phyloP scores from a whole-genome alignment of 805 yeast species.

The Kodamaea neixiangensis region DNA sequence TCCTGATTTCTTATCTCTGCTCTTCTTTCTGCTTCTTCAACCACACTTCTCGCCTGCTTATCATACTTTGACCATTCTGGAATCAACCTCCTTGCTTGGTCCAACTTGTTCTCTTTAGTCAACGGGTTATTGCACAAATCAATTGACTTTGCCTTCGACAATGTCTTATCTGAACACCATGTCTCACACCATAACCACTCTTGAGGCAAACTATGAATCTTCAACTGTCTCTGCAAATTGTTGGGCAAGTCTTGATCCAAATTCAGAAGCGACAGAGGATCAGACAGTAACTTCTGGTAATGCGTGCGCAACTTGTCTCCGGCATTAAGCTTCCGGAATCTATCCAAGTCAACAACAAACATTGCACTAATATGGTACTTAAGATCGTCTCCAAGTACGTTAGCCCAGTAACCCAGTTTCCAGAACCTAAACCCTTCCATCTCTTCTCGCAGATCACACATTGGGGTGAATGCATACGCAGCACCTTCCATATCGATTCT shows the following conservation, averaged over 20 bases:
- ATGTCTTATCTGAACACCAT: slow-evolving; percentile 74
- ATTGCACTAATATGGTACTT: slow-evolving; percentile 85
- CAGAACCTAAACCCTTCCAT: slow-evolving; percentile 89
- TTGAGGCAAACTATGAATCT: slow-evolving; percentile 71
- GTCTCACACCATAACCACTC: slow-evolving; percentile 96
- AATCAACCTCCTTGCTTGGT: slow-evolving; percentile 70
- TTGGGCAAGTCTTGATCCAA: slow-evolving; percentile 95
- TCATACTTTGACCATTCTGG: slow-evolving; percentile 80
- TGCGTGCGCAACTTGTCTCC: slow-evolving; percentile 84
- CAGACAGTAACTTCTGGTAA: slow-evolving; percentile 79
- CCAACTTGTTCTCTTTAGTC: slow-evolving; percentile 77
- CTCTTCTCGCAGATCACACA: slow-evolving; percentile 78
- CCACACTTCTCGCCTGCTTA: slow-evolving; percentile 39
- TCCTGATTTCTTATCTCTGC: not conserved
- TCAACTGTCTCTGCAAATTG: slow-evolving; percentile 67
- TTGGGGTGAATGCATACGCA: slow-evolving; percentile 84
- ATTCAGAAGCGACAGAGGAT: slow-evolving; percentile 75
- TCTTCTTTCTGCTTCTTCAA: slow-evolving; percentile 13
- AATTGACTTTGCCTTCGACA: slow-evolving; percentile 69
- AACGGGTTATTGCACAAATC: slow-evolving; percentile 84
- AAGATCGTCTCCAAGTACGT: slow-evolving; percentile 53
- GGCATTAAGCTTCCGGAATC: slow-evolving; percentile 63
- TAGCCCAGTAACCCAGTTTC: slow-evolving; percentile 91
- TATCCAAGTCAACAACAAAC: slow-evolving; percentile 73
- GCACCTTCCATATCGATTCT: slow-evolving; percentile 74